Percentiles rank a stretch among this genome's conserved stretches.
These are phyloP conservation scores for Paradendryphiella salina DNA, from an alignment of 2,329 filamentous ascomycete species.

Conservation along the genomic window DNA sequence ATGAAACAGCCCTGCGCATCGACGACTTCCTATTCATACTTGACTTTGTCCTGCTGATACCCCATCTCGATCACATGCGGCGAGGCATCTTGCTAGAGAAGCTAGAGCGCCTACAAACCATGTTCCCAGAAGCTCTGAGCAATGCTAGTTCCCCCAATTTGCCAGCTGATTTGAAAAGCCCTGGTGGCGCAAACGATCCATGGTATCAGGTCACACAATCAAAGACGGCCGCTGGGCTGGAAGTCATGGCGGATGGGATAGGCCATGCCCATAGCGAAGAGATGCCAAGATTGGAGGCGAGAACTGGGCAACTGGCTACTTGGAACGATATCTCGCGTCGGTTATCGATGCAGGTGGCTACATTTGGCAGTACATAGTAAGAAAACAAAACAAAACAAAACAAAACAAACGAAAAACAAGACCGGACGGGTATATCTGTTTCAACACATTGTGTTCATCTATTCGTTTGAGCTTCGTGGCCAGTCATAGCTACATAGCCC, in stretches of 20 bases:
- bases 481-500: too few species aligned
- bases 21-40: slow-evolving; percentile 60
- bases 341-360: slow-evolving; percentile 28
- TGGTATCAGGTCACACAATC: slow-evolving; percentile 43
- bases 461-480: too few species aligned
- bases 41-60: slow-evolving; percentile 56
- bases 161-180: slow-evolving; percentile 35
- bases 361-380: slow-evolving; percentile 13
- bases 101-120: slow-evolving; percentile 43
- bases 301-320: slow-evolving; percentile 29
- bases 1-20: slow-evolving; percentile 54
- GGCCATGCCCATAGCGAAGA: slow-evolving; percentile 14
- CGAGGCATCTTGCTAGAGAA: slow-evolving; percentile 52
- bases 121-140: slow-evolving; percentile 44
- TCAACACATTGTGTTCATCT: too few species aligned
- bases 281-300: slow-evolving; percentile 17
- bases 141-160: slow-evolving; percentile 39
- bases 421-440: too few species aligned
- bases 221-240: slow-evolving; percentile 37
- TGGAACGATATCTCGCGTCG: slow-evolving; percentile 43
- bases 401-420: too few species aligned
- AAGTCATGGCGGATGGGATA: slow-evolving; percentile 24
- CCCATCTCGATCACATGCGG: slow-evolving; percentile 53
- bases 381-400: too few species aligned
- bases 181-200: slow-evolving; percentile 33